Base-by-base conservation (phyloP, 2,329 filamentous ascomycete genomes). In the Xylaria sp. region DNA sequence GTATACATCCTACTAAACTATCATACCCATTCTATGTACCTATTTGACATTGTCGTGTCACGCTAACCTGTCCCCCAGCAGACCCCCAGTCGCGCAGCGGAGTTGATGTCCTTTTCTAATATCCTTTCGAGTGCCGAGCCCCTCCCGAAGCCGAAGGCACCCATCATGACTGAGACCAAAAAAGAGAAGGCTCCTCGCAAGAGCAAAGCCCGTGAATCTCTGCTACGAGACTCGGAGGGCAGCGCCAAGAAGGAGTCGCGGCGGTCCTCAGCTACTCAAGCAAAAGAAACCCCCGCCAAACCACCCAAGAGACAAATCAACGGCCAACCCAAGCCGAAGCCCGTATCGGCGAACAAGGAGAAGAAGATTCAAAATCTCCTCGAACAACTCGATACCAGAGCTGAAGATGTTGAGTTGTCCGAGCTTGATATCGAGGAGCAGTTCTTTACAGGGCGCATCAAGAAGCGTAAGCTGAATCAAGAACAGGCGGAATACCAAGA, bases 101-200 rank as follows among this genome's bases (percentile, higher is more conserved):
- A 96, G 74, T 90, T 93, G 54, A 97, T 97, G 93, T 95, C 93
- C 4, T 95, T 98, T 73, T 95, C 92, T 67, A 97, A 93, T 74
- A 96, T 98, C 62, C 88, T 98, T 43, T 94, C 92, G 3, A 93
- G 87, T 68, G 84, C 90, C 57, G 89, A 92, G 58, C 87, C 90
- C 54, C 82, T 86, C 38, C 80, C 82, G 2, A 82, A 82, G 63
- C 81, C 84, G 7, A 83, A 74, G 52, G 67, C 72, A 7, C 69
- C 72, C 25, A 71, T 75, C 65, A 75, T 76, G 68, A 59, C 72
- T 35, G 78, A 80, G 60, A 35, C 56, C 1, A 75, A 77, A 47
- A 78, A 78, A 58, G 69, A 74, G 53, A 74, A 74, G 58, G 68
- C 75, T 2, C 71, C 75, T 31, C 73, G 77, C 29, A 79, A 76